These are phyloP conservation scores for Mrakia gelida DNA, from an alignment of 768 basidiomycete genomes.

Conservation along the genomic window DNA sequence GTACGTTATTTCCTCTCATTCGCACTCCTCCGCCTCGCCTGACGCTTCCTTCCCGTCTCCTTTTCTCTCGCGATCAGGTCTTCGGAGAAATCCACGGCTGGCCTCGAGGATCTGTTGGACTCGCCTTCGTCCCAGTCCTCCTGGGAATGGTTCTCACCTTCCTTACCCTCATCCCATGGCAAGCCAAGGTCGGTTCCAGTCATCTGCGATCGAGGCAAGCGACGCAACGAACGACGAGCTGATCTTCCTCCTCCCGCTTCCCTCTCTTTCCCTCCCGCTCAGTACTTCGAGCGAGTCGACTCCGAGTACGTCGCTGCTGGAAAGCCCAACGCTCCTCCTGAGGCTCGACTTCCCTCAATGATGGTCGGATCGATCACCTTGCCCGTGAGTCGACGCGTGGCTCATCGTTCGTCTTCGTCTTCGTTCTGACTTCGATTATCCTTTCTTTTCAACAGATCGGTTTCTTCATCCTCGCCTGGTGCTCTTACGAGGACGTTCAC, in stretches of 20 bases:
- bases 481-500: slow-evolving; percentile 26
- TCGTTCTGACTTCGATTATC: no score
- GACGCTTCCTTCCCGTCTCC: no score
- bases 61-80: no score
- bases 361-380: slow-evolving; percentile 22
- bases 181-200: not conserved
- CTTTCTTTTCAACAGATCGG: not conserved
- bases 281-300: not conserved
- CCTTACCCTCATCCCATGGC: slow-evolving; percentile 15
- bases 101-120: slow-evolving; percentile 17
- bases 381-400: not conserved
- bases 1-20: not conserved
- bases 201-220: no score
- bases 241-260: no score
- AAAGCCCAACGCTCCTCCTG: not conserved
- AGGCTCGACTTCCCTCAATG: slow-evolving; percentile 28
- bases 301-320: not conserved
- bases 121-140: slow-evolving; percentile 25
- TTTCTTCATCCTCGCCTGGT: slow-evolving; percentile 29
- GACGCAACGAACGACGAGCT: no score
- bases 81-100: slow-evolving; percentile 4
- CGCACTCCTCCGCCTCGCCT: no score
- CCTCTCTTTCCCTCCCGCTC: no score
- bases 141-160: slow-evolving; percentile 19
- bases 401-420: no score